Evolutionary conservation across 2,329 filamentous ascomycete genomes (phyloP).

Genomic region (Penicillium polonicum): DNA sequence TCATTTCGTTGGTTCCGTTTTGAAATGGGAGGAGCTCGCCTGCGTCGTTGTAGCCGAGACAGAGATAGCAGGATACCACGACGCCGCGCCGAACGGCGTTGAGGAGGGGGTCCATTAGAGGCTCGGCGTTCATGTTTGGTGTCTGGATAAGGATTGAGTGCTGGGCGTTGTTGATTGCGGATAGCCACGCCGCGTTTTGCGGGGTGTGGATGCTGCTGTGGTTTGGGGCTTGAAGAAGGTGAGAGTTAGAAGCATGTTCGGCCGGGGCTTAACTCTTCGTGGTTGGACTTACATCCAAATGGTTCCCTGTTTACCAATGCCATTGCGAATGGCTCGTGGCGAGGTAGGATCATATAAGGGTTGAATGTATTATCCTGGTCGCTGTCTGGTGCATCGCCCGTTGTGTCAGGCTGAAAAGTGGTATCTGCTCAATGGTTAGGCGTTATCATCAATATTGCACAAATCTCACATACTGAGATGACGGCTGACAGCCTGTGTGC

Average conservation of each 20-base stretch:
- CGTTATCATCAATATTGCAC: neutral
- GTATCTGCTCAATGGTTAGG: constrained; percentile 43
- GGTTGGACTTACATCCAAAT: constrained; percentile 51
- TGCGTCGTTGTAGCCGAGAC: constrained; percentile 75
- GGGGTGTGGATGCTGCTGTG: constrained; percentile 63
- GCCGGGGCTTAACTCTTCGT: neutral
- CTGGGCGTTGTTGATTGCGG: constrained; percentile 64
- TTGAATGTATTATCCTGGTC: constrained; percentile 59
- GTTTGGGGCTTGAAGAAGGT: constrained; percentile 48
- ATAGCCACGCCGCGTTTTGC: constrained; percentile 74
- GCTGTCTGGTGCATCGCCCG: constrained; percentile 55
- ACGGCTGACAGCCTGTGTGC: constrained; percentile 59
- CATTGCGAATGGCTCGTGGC: constrained; percentile 63
- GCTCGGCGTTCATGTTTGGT: constrained; percentile 71
- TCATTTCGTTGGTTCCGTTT: constrained; percentile 73
- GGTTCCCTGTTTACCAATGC: constrained; percentile 69
- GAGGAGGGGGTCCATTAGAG: constrained; percentile 62
- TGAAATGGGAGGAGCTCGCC: constrained; percentile 74
- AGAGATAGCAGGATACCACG: constrained; percentile 68
- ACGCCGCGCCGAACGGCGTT: constrained; percentile 67
- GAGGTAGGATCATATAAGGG: constrained; percentile 60
- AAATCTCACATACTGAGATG: constrained; percentile 54
- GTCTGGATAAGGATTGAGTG: constrained; percentile 72
- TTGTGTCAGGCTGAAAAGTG: constrained; percentile 53
- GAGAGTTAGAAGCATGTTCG: neutral